Conservation (phyloP, 2,329 filamentous ascomycete genomes). For the Stagonosporopsis vannaccii region DNA sequence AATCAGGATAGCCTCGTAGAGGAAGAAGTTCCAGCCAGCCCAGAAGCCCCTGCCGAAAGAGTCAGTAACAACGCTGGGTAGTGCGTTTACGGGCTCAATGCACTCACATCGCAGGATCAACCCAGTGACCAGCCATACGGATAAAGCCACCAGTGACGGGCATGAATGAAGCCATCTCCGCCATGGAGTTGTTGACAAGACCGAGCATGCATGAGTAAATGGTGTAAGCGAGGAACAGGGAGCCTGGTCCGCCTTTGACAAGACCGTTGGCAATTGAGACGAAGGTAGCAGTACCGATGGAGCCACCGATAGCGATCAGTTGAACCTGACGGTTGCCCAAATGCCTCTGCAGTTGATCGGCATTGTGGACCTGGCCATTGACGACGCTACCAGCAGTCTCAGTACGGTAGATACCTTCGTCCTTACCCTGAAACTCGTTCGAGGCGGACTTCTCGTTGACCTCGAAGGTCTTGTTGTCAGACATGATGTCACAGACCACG, state of each 20-base stretch:
- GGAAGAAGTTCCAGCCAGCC: slow-evolving; percentile 56
- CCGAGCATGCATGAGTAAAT: slow-evolving; percentile 62
- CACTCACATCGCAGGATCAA: slow-evolving; percentile 60
- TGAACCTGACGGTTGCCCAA: slow-evolving; percentile 54
- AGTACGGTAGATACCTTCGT: slow-evolving; percentile 20
- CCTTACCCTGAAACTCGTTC: slow-evolving; percentile 2
- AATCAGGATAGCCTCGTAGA: slow-evolving; percentile 57
- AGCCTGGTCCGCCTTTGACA: slow-evolving; percentile 55
- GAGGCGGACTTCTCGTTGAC: slow-evolving; percentile 20
- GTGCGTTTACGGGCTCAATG: slow-evolving; percentile 36
- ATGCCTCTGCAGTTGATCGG: slow-evolving; percentile 43
- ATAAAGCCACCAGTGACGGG: slow-evolving; percentile 69
- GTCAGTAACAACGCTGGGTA: not conserved
- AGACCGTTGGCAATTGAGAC: slow-evolving; percentile 65
- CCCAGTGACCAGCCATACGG: slow-evolving; percentile 68
- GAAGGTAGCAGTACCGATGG: slow-evolving; percentile 56
- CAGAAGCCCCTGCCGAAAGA: slow-evolving; percentile 56
- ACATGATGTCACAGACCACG: slow-evolving; percentile 14
- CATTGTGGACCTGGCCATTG: slow-evolving; percentile 26
- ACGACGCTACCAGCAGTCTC: slow-evolving; percentile 10
- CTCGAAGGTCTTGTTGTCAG: slow-evolving; percentile 19
- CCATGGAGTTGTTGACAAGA: slow-evolving; percentile 68
- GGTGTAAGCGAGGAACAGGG: slow-evolving; percentile 64
- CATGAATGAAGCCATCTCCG: slow-evolving; percentile 68
- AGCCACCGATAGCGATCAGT: slow-evolving; percentile 43